Percentiles rank a stretch among this genome's conserved stretches.
Conservation (phyloP, 2,329 filamentous ascomycete species). For the Trichoderma polysporum region DNA sequence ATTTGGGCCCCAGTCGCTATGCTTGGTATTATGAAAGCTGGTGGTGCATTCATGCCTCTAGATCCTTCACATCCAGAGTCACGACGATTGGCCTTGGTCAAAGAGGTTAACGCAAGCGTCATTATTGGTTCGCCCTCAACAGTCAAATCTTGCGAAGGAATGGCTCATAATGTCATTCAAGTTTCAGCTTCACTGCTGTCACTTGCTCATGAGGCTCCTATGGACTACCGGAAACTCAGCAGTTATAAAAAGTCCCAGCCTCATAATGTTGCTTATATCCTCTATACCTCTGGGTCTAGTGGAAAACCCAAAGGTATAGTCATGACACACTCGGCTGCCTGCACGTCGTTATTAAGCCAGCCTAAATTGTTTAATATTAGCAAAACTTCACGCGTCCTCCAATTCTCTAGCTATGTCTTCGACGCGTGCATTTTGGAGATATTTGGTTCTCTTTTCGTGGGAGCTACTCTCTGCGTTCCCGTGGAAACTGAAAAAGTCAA, state of each 20-base stretch:
- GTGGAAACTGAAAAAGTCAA: slow-evolving; percentile 20
- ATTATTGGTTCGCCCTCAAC: slow-evolving; percentile 17
- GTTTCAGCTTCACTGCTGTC: background rate
- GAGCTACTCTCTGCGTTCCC: slow-evolving; percentile 26
- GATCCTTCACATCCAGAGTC: slow-evolving; percentile 9
- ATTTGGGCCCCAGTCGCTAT: slow-evolving; percentile 2
- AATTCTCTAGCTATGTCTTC: slow-evolving; percentile 13
- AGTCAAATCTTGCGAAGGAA: background rate
- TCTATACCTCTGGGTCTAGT: slow-evolving; percentile 27
- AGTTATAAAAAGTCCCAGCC: background rate
- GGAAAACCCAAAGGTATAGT: slow-evolving; percentile 27
- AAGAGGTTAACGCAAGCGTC: slow-evolving; percentile 15
- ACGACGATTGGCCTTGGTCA: slow-evolving; percentile 13
- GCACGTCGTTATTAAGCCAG: background rate
- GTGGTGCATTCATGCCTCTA: slow-evolving; percentile 11
- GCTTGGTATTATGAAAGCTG: slow-evolving; percentile 14
- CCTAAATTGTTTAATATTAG: background rate
- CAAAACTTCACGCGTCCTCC: background rate
- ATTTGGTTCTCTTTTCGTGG: background rate
- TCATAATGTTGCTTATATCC: slow-evolving; percentile 18
- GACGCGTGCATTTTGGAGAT: slow-evolving; percentile 6
- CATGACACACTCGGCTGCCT: background rate
- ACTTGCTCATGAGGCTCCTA: background rate
- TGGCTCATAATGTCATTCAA: background rate
- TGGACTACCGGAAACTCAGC: background rate